Evolutionary conservation across 2,329 filamentous ascomycete species (phyloP).

Genomic region (Aureobasidium namibiae): DNA sequence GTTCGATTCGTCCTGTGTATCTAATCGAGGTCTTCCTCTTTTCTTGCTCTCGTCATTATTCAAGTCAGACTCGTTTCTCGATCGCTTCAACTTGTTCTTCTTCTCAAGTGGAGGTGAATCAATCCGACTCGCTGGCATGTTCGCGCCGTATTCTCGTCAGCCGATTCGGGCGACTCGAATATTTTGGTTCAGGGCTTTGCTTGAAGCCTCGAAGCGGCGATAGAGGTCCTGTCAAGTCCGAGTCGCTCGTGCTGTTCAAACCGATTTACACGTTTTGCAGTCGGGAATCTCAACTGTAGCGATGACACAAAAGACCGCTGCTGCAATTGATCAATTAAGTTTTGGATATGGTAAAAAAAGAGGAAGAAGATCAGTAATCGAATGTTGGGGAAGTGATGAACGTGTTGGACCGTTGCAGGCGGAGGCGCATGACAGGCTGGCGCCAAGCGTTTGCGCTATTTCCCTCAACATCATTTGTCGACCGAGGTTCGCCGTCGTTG

Average conservation of each 20-base stretch:
- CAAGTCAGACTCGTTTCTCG: constrained; percentile 13
- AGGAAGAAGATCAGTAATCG: constrained; percentile 5
- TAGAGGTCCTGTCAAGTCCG: neutral
- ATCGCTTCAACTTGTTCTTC: constrained; percentile 7
- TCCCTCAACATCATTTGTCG: neutral
- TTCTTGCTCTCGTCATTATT: constrained; percentile 37
- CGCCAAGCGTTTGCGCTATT: neutral
- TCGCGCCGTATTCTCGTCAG: neutral
- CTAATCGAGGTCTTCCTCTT: constrained; percentile 65
- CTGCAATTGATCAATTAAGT: neutral
- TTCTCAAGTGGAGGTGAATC: neutral
- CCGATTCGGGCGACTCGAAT: neutral
- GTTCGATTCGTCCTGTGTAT: constrained; percentile 69
- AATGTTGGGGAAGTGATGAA: neutral
- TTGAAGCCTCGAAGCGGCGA: neutral
- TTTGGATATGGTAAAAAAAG: neutral
- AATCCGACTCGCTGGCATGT: neutral
- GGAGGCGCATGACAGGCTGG: neutral
- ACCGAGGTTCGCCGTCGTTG: neutral
- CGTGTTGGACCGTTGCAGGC: neutral
- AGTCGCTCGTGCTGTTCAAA: neutral
- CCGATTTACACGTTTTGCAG: neutral
- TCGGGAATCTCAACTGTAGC: neutral
- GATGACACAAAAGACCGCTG: neutral
- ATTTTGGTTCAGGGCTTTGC: neutral